A percentile compares a stretch with the other conserved stretches of the same genome.
These are phyloP conservation scores for Chalciporus chontae DNA, from an alignment of 768 basidiomycete species.

Conservation along the genomic window DNA sequence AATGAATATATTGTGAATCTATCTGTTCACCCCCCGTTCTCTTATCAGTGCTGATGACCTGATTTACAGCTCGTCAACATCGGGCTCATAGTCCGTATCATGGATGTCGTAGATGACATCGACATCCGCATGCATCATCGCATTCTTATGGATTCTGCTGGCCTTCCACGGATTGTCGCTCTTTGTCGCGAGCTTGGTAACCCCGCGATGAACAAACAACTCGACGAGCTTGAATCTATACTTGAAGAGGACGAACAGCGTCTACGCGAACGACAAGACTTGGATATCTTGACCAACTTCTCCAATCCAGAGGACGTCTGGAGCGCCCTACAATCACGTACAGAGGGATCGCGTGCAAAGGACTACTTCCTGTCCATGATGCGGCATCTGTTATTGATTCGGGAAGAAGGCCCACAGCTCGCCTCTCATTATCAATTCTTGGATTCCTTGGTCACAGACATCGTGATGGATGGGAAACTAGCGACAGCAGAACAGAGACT, in stretches of 20 bases:
- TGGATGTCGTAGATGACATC: conserved; percentile 67
- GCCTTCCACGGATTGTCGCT: conserved; percentile 67
- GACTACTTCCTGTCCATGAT: conserved; percentile 91
- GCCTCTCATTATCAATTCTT: conserved; percentile 89
- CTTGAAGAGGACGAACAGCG: conserved; percentile 75
- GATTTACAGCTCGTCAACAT: conserved; percentile 47
- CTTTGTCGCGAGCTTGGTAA: conserved; percentile 68
- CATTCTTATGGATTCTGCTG: conserved; percentile 85
- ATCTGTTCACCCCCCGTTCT: background rate
- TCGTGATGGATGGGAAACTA: conserved; percentile 90
- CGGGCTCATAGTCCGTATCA: conserved; percentile 65
- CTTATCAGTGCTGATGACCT: conserved; percentile 10
- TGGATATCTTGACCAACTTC: conserved; percentile 72
- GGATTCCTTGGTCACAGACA: conserved; percentile 83
- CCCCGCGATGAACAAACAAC: conserved; percentile 59
- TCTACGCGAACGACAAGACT: conserved; percentile 70
- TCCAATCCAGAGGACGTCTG: conserved; percentile 84
- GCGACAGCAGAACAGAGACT: conserved; percentile 80
- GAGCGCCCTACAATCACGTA: conserved; percentile 72
- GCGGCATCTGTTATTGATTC: conserved; percentile 88
- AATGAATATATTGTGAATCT: conserved; percentile 82
- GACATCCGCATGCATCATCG: conserved; percentile 86
- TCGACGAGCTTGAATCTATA: conserved; percentile 54
- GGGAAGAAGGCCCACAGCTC: conserved; percentile 80
- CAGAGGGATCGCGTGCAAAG: conserved; percentile 72